Conservation (phyloP, 2,329 filamentous ascomycete species). For the Penicillium corylophilum region DNA sequence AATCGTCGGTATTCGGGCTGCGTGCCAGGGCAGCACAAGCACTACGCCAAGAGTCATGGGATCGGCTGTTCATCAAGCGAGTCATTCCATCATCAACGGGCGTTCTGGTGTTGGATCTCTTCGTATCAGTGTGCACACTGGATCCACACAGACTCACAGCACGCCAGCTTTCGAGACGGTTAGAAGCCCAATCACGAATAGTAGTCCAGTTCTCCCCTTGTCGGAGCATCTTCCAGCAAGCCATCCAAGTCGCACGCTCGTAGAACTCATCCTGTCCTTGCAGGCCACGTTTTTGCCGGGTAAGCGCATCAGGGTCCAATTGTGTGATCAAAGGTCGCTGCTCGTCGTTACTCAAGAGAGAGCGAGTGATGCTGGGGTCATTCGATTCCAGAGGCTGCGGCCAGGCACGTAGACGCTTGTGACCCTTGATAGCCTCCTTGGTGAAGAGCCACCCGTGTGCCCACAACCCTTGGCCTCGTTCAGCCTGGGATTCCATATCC, state of each 20-base stretch:
- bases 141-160: conserved; percentile 74
- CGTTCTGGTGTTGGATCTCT: conserved; percentile 27
- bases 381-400: conserved; percentile 64
- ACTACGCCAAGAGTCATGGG: conserved; percentile 39
- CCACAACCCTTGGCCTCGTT: conserved; percentile 73
- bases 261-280: conserved; percentile 84
- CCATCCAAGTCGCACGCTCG: conserved; percentile 86
- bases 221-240: conserved; percentile 90
- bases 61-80: conserved; percentile 43
- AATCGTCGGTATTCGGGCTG: conserved; percentile 68
- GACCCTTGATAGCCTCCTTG: conserved; percentile 81
- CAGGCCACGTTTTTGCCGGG: conserved; percentile 72
- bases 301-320: conserved; percentile 86
- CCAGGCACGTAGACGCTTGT: conserved; percentile 75
- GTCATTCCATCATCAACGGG: conserved; percentile 38
- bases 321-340: conserved; percentile 74
- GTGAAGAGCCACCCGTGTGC: conserved; percentile 92
- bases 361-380: conserved; percentile 56
- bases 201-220: conserved; percentile 72
- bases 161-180: conserved; percentile 85
- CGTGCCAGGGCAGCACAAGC: conserved; percentile 50
- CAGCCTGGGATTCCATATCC: conserved; percentile 72
- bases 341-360: conserved; percentile 57
- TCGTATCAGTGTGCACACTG: conserved; percentile 28
- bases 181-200: conserved; percentile 81